Evolutionary conservation across 371 early-diverging fungal species (phyloP).

Genomic region (Mucor saturninus): DNA sequence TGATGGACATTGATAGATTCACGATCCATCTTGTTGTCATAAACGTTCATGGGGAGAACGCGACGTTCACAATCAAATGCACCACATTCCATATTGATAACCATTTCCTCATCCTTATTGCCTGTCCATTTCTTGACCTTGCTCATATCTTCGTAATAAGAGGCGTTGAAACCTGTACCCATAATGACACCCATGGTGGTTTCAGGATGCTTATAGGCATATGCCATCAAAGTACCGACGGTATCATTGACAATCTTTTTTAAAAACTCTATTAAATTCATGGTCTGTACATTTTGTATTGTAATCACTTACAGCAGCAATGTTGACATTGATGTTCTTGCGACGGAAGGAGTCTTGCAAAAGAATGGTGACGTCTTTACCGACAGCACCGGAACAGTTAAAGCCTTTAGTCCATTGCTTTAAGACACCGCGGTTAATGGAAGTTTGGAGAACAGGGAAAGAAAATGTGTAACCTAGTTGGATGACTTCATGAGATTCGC

Average conservation of each 20-base stretch:
- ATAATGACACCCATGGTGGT: conserved; percentile 91
- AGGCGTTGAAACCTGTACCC: conserved; percentile 96
- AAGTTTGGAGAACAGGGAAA: conserved; percentile 88
- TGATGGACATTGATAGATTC: conserved; percentile 63
- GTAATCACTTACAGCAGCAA: conserved; percentile 66
- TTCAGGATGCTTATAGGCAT: conserved; percentile 81
- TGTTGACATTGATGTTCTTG: conserved; percentile 73
- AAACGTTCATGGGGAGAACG: conserved; percentile 69
- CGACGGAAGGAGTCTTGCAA: conserved; percentile 84
- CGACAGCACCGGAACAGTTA: conserved; percentile 74
- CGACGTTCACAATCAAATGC: conserved; percentile 69
- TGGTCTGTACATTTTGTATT: neutral
- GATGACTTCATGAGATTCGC: conserved; percentile 9
- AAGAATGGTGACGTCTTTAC: conserved; percentile 78
- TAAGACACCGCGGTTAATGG: conserved; percentile 79
- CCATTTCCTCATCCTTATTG: conserved; percentile 48
- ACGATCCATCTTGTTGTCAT: conserved; percentile 69
- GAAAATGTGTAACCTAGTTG: conserved; percentile 93
- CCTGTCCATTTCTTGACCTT: conserved; percentile 72
- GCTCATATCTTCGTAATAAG: conserved; percentile 79
- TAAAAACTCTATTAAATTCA: neutral
- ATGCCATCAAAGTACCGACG: conserved; percentile 90
- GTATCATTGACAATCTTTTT: conserved; percentile 97
- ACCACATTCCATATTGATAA: conserved; percentile 75
- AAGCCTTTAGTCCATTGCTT: conserved; percentile 96